These are phyloP conservation scores for Arctostaphylos glauca DNA, from an alignment of 148 eudicot genomes.

Conservation along the genomic window DNA sequence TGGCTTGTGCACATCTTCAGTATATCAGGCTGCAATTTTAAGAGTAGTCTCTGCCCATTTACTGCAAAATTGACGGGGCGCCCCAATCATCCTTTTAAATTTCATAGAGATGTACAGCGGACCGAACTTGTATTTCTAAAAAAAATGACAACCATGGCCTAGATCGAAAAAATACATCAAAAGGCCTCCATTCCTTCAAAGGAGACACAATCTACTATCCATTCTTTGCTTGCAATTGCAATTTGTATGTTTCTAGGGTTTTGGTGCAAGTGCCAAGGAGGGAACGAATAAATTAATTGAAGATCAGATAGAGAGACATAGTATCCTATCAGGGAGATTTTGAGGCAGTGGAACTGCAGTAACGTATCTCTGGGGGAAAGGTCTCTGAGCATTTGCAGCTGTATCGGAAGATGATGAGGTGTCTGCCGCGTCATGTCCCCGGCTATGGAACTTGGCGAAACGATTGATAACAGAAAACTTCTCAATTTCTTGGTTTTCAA, in stretches of 20 bases:
- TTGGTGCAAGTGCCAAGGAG: conserved; percentile 5
- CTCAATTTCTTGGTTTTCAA: conserved; percentile 82
- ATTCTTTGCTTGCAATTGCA: neutral
- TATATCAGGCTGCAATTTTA: conserved; percentile 12
- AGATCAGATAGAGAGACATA: conserved; percentile 67
- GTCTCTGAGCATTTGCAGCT: conserved; percentile 37
- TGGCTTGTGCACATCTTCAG: conserved; percentile 2
- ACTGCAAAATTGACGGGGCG: conserved; percentile 21
- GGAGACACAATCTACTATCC: conserved; percentile 5
- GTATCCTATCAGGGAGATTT: conserved; percentile 72
- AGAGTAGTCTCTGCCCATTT: conserved; percentile 12
- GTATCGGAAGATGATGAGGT: conserved; percentile 53
- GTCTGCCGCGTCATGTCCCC: conserved; percentile 59
- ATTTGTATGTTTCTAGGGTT: neutral
- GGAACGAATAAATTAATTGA: conserved; percentile 24
- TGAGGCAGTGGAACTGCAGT: conserved; percentile 67
- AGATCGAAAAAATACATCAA: conserved; percentile 9
- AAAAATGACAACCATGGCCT: conserved; percentile 26
- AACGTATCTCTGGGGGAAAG: conserved; percentile 69
- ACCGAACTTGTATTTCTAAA: conserved; percentile 13
- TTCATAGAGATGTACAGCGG: conserved; percentile 23
- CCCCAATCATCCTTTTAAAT: conserved; percentile 12
- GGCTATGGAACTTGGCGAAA: conserved; percentile 75
- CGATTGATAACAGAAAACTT: conserved; percentile 71
- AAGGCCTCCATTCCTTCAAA: conserved; percentile 20